phyloP scores from a whole-genome alignment of 2,329 filamentous ascomycete genomes.

The Xylariaceae sp. region DNA sequence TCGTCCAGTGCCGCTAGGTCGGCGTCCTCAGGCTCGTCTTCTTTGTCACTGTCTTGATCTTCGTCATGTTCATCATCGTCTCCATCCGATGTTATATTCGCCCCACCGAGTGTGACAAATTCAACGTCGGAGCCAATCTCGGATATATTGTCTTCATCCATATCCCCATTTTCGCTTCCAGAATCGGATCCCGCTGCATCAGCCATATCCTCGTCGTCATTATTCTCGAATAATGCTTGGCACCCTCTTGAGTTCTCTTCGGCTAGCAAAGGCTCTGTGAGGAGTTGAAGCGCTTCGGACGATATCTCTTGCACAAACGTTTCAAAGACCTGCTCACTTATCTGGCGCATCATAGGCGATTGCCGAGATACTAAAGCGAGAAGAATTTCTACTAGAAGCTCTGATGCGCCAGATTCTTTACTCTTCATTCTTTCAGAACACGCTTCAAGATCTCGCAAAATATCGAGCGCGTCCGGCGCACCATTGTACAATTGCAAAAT shows the following conservation, averaged over 20 bases:
- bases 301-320: conserved; percentile 75
- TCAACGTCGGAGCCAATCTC: conserved; percentile 41
- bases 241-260: conserved; percentile 81
- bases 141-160: conserved; percentile 40
- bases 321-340: conserved; percentile 83
- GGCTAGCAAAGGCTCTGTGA: conserved; percentile 66
- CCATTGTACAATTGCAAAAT: conserved; percentile 88
- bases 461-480: conserved; percentile 77
- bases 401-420: conserved; percentile 56
- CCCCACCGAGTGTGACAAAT: conserved; percentile 38
- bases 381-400: conserved; percentile 79
- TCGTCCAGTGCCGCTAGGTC: conserved; percentile 58
- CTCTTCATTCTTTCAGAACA: conserved; percentile 65
- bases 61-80: conserved; percentile 35
- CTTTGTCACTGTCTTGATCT: conserved; percentile 37
- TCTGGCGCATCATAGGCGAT: conserved; percentile 77
- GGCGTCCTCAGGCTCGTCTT: conserved; percentile 42
- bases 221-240: conserved; percentile 76
- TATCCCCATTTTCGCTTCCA: conserved; percentile 40
- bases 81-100: conserved; percentile 38
- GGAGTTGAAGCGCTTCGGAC: conserved; percentile 62
- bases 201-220: conserved; percentile 56
- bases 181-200: conserved; percentile 42
- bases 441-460: conserved; percentile 75
- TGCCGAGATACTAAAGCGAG: conserved; percentile 85